phyloP scores from a whole-genome alignment of 2,329 filamentous ascomycete species.

The Exophiala mesophila region DNA sequence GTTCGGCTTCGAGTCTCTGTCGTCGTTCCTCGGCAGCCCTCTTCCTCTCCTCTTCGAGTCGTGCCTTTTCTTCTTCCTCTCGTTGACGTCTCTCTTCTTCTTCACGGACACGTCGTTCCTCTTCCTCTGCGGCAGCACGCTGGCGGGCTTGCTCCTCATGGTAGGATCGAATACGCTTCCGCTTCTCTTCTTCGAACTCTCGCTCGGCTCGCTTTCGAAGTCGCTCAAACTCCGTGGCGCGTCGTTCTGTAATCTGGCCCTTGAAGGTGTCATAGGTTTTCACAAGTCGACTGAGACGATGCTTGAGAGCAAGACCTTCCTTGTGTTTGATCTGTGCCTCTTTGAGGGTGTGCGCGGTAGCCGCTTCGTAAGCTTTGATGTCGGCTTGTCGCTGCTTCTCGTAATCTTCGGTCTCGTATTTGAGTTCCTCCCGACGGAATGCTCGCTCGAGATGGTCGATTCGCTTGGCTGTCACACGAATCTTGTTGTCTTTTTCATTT shows the following conservation, averaged over 20 bases:
- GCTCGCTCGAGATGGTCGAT: slow-evolving; percentile 96
- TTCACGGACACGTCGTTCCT: slow-evolving; percentile 70
- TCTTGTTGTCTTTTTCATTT: slow-evolving; percentile 86
- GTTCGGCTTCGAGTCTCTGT: slow-evolving; percentile 53
- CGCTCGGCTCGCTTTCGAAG: slow-evolving; percentile 85
- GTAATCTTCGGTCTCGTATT: slow-evolving; percentile 85
- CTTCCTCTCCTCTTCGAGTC: slow-evolving; percentile 73
- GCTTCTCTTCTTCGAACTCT: slow-evolving; percentile 89
- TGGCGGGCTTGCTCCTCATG: slow-evolving; percentile 78
- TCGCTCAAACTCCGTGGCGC: slow-evolving; percentile 93
- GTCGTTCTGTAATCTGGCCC: slow-evolving; percentile 73
- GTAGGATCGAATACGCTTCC: slow-evolving; percentile 78
- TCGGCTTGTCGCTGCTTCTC: slow-evolving; percentile 75
- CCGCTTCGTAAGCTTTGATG: slow-evolving; percentile 70
- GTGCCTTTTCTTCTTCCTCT: slow-evolving; percentile 81
- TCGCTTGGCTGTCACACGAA: slow-evolving; percentile 88
- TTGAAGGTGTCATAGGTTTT: slow-evolving; percentile 81
- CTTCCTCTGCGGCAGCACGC: slow-evolving; percentile 78
- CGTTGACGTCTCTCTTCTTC: slow-evolving; percentile 75
- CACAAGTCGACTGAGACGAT: slow-evolving; percentile 80
- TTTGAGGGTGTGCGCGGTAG: slow-evolving; percentile 70
- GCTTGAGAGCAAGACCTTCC: slow-evolving; percentile 87
- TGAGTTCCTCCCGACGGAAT: slow-evolving; percentile 89
- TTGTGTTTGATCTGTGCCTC: slow-evolving; percentile 85
- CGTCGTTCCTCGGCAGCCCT: slow-evolving; percentile 69